These are phyloP conservation scores for Gossypium longicalyx DNA, from an alignment of 345 rosid species.

Conservation along the genomic window DNA sequence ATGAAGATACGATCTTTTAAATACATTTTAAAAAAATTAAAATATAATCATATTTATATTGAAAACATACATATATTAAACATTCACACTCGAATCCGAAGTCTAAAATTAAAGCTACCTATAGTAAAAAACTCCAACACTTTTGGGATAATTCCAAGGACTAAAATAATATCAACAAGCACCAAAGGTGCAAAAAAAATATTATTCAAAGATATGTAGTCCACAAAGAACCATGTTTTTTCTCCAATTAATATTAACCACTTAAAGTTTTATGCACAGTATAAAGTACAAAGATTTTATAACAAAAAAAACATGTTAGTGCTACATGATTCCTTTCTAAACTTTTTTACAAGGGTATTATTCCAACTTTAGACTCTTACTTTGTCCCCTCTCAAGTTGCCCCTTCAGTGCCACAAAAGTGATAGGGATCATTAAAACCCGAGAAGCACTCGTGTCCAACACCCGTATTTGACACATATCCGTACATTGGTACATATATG, in stretches of 20 bases:
- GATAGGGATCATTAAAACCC: neutral
- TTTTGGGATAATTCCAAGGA: neutral
- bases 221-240: neutral
- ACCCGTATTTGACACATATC: too few species aligned
- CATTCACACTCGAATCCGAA: too few species aligned
- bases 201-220: neutral
- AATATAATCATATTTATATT: too few species aligned
- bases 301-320: neutral
- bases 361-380: neutral
- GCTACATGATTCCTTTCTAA: constrained; percentile 7
- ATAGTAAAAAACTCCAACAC: too few species aligned
- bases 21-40: too few species aligned
- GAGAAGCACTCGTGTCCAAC: too few species aligned
- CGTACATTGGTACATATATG: too few species aligned
- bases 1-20: too few species aligned
- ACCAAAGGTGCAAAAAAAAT: neutral
- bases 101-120: too few species aligned
- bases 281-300: neutral
- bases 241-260: neutral
- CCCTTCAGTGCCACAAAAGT: constrained; percentile 17
- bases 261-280: neutral
- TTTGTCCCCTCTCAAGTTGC: constrained; percentile 13
- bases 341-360: neutral
- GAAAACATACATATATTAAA: too few species aligned
- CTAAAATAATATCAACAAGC: neutral